Conservation (phyloP, 2,329 filamentous ascomycete species). For the Apiospora rasikravindrae region DNA sequence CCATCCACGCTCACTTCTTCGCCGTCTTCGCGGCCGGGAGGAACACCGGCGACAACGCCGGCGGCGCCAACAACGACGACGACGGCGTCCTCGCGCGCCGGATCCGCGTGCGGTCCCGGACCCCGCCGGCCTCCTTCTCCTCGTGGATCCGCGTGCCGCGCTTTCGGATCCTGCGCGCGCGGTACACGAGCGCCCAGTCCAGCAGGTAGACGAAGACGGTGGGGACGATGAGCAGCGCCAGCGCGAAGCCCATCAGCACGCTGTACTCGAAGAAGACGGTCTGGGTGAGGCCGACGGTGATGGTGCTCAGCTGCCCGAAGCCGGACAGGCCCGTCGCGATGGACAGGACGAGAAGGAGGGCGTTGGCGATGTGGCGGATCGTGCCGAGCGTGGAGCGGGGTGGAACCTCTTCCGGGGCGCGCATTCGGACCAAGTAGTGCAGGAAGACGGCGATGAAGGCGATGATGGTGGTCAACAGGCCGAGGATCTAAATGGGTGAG, state of each 20-base stretch:
- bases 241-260: conserved; percentile 31
- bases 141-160: not conserved
- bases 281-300: conserved; percentile 37
- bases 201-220: conserved; percentile 6
- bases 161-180: not conserved
- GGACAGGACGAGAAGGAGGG: conserved; percentile 34
- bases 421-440: conserved; percentile 31
- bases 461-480: conserved; percentile 33
- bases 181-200: conserved; percentile 5
- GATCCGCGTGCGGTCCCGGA: not conserved
- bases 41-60: too few species aligned
- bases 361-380: conserved; percentile 31
- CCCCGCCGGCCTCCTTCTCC: not conserved
- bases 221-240: not conserved
- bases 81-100: not conserved
- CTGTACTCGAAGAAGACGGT: conserved; percentile 35
- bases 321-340: conserved; percentile 33
- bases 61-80: too few species aligned
- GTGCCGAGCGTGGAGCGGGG: conserved; percentile 21
- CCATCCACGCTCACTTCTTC: not conserved
- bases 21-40: too few species aligned
- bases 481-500: conserved; percentile 31
- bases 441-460: conserved; percentile 33
- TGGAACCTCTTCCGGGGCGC: not conserved
- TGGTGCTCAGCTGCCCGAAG: conserved; percentile 36